These are phyloP conservation scores for Ophiocordyceps camponoti-floridani DNA, from an alignment of 2,329 filamentous ascomycete genomes.

Conservation along the genomic window DNA sequence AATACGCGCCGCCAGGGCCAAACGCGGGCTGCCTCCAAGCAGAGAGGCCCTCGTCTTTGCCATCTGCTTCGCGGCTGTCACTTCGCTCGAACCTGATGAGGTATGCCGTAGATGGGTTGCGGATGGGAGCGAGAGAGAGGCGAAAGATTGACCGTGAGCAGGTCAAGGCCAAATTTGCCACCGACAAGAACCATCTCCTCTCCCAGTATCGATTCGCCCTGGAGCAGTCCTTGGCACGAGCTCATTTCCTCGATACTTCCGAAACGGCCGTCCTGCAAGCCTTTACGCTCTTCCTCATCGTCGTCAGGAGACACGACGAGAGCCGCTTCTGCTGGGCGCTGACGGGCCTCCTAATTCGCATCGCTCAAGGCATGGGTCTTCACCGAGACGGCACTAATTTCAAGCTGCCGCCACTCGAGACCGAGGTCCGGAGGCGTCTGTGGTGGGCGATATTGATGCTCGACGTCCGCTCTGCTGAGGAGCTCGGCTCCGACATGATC, in stretches of 20 bases:
- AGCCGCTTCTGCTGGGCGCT: constrained; percentile 42
- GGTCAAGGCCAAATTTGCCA: constrained; percentile 21
- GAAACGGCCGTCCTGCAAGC: constrained; percentile 41
- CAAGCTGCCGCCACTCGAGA: constrained; percentile 36
- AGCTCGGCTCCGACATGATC: constrained; percentile 28
- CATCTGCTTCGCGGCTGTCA: constrained; percentile 40
- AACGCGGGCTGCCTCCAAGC: constrained; percentile 35
- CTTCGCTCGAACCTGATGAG: constrained; percentile 41
- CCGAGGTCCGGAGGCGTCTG: constrained; percentile 39
- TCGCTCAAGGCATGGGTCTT: constrained; percentile 41
- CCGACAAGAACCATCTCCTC: constrained; percentile 24
- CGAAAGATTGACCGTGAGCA: constrained; percentile 1
- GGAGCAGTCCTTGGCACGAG: constrained; percentile 38
- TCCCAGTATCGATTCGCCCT: constrained; percentile 32
- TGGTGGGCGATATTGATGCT: constrained; percentile 44
- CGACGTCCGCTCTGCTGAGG: constrained; percentile 36
- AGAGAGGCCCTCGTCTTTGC: constrained; percentile 47
- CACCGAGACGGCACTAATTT: constrained; percentile 36
- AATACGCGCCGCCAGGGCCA: constrained; percentile 41
- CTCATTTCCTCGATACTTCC: constrained; percentile 37
- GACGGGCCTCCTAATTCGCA: constrained; percentile 36
- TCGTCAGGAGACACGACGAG: constrained; percentile 27
- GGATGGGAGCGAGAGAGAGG: neutral
- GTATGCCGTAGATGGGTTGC: constrained; percentile 14
- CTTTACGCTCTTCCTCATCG: constrained; percentile 34